Conservation (phyloP, 2,329 filamentous ascomycete genomes). For the Elsinoe ampelina region DNA sequence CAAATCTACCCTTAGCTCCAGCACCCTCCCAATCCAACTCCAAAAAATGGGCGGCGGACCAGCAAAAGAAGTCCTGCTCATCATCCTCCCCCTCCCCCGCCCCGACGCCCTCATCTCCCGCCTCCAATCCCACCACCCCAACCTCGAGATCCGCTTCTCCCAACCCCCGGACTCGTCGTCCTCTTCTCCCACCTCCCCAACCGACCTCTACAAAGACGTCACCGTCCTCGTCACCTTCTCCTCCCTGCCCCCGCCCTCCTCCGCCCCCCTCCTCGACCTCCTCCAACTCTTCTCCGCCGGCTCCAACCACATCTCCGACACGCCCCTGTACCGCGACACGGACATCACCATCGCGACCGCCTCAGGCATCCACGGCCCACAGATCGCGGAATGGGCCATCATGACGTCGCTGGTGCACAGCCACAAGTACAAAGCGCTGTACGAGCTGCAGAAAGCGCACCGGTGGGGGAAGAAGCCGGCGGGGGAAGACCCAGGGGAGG, state of each 20-base stretch:
- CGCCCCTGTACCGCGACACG: slow-evolving; percentile 45
- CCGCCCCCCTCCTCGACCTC: slow-evolving; percentile 35
- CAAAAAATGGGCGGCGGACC: slow-evolving; percentile 30
- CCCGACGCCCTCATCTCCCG: slow-evolving; percentile 30
- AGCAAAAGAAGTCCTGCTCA: slow-evolving; percentile 26
- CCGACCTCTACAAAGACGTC: slow-evolving; percentile 30
- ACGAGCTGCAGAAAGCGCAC: slow-evolving; percentile 49
- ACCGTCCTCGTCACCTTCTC: slow-evolving; percentile 42
- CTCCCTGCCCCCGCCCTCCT: slow-evolving; percentile 33
- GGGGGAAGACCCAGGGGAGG: slow-evolving; percentile 20
- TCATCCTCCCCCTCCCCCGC: slow-evolving; percentile 27
- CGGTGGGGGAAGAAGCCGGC: slow-evolving; percentile 37
- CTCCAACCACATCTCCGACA: slow-evolving; percentile 44
- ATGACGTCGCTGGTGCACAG: slow-evolving; percentile 51
- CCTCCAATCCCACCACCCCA: slow-evolving; percentile 35
- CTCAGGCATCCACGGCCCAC: slow-evolving; percentile 51
- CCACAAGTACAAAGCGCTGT: slow-evolving; percentile 45
- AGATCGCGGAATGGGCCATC: slow-evolving; percentile 58
- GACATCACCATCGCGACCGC: slow-evolving; percentile 46
- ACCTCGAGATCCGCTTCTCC: slow-evolving; percentile 37
- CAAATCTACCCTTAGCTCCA: neutral
- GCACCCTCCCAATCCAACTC: neutral
- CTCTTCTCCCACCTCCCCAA: slow-evolving; percentile 12
- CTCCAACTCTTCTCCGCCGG: slow-evolving; percentile 52
- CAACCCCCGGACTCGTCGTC: slow-evolving; percentile 21